Conservation (phyloP, 495 filamentous ascomycete genomes). For the Choiromyces venosus region DNA sequence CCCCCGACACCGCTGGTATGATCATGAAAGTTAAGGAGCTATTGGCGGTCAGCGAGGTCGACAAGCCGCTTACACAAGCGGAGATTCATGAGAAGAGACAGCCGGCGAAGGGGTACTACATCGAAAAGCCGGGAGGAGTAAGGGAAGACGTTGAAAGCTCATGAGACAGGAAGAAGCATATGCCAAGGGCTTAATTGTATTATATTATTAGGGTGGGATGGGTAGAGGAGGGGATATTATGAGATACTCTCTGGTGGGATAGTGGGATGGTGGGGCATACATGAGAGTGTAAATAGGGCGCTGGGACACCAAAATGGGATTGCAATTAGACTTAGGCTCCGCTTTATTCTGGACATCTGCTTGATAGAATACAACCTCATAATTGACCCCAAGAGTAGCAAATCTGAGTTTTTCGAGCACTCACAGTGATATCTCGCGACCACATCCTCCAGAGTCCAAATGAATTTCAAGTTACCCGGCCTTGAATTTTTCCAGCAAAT, state of each 20-base stretch:
- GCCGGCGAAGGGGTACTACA: constrained; percentile 77
- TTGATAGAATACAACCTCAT: neutral
- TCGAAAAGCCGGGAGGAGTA: constrained; percentile 54
- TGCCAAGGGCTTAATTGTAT: neutral
- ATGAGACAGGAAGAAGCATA: neutral
- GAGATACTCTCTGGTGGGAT: neutral
- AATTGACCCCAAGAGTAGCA: neutral
- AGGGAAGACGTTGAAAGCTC: neutral
- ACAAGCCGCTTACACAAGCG: constrained; percentile 58
- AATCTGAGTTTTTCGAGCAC: neutral
- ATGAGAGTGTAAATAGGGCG: neutral
- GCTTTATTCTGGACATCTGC: neutral
- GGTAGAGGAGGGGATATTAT: neutral
- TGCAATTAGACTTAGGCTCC: neutral
- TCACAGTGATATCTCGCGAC: neutral
- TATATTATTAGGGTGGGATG: neutral
- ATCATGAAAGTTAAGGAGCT: constrained; percentile 98
- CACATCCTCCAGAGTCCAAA: neutral
- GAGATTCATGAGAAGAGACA: constrained; percentile 69
- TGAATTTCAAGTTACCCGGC: neutral
- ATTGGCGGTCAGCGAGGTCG: constrained; percentile 79
- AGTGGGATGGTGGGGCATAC: neutral
- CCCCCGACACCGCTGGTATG: constrained; percentile 77
- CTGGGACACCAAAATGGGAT: neutral
- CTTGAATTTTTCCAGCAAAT: neutral